phyloP scores from a whole-genome alignment of 768 basidiomycete species.

The Lepiota subincarnata region DNA sequence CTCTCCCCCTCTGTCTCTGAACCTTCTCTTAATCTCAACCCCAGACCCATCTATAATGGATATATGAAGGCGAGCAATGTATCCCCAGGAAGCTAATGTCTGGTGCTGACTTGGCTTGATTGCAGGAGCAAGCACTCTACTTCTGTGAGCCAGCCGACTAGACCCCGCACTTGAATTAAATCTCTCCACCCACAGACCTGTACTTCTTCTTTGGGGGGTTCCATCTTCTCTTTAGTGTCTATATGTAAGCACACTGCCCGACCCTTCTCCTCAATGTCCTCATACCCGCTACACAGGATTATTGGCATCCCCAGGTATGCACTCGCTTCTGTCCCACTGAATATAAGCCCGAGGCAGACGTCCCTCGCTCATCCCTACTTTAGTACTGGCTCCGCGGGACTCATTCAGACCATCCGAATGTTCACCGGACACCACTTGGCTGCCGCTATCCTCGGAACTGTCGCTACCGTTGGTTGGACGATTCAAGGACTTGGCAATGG shows the following conservation, averaged over 20 bases:
- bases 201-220: slow-evolving; percentile 97
- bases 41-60: slow-evolving; percentile 92
- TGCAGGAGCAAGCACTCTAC: slow-evolving; percentile 87
- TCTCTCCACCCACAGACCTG: slow-evolving; percentile 55
- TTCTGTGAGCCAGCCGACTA: slow-evolving; percentile 61
- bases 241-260: slow-evolving; percentile 59
- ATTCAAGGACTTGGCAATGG: slow-evolving; percentile 81
- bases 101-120: slow-evolving; percentile 18
- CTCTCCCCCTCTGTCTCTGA: slow-evolving; percentile 9
- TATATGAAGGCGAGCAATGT: slow-evolving; percentile 79
- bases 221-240: slow-evolving; percentile 89
- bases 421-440: slow-evolving; percentile 68
- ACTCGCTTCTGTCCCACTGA: no score
- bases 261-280: slow-evolving; percentile 24
- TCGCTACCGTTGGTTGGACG: slow-evolving; percentile 85
- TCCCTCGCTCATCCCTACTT: slow-evolving; percentile 15
- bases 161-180: slow-evolving; percentile 24
- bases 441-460: slow-evolving; percentile 74
- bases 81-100: slow-evolving; percentile 14
- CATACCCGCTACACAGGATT: slow-evolving; percentile 55
- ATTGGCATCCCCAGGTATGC: slow-evolving; percentile 84
- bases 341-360: slow-evolving; percentile 32
- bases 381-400: slow-evolving; percentile 91
- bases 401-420: slow-evolving; percentile 88
- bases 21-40: slow-evolving; percentile 16